Base-by-base conservation (phyloP, 371 early-diverging fungal genomes). In the Blakeslea trispora region DNA sequence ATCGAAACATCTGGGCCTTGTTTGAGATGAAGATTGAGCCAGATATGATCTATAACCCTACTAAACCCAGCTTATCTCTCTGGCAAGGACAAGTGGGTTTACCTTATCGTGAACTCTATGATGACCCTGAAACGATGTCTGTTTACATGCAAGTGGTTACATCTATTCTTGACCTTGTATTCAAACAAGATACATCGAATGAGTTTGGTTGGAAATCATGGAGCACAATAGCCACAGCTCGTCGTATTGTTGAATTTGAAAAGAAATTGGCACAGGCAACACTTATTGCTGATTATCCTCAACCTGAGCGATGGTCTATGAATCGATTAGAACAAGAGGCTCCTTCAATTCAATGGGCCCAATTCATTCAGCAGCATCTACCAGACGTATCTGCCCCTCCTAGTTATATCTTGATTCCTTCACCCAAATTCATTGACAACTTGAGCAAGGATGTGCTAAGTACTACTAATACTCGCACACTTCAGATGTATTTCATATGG, bases 21-120 rank as follows among this genome's bases (percentile, higher is more conserved):
- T 69, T 73, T 45, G 57, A 54, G 21, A 60, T 82, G 21, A 53
- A 47, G 0, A 59, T 81, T 1, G 55, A 52, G 3, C 54, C 71
- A 15, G 34, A 35, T 28, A 19, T 41, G 24, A 15, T 32, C 34
- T 35, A 8, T 8, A 19, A 34, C 1, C 13, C 34, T 8, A 19
- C 6, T 0, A 19, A 14, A 31, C 28, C 28, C 42, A 37, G 22
- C 4, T 19, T 80, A 3, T 71, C 75, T 8, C 53, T 82, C 42
- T 77, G 74, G 11, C 66, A 15, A 4, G 21, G 21, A 22, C 77
- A 81, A 7, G 47, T 77, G 2, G 72, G 79, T 9, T 50, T 83
- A 40, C 81, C 80, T 15, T 66, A 76, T 21, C 75, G 71, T 19
- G 75, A 75, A 46, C 80, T 79, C 17, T 83, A 82, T 47, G 61